phyloP scores from a whole-genome alignment of 139 green algal species.

The Marvania coccoides region DNA sequence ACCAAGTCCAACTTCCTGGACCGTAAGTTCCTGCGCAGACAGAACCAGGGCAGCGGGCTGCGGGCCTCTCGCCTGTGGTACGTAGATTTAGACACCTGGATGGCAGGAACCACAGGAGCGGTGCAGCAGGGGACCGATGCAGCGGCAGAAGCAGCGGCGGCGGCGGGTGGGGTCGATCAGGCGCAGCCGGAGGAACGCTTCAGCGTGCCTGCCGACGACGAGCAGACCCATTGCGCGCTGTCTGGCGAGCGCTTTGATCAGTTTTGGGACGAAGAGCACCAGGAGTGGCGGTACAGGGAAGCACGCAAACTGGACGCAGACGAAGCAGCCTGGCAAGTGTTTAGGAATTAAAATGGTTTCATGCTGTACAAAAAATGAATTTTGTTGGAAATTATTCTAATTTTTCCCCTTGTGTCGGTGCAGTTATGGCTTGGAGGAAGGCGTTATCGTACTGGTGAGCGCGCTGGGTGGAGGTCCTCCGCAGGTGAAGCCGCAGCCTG shows the following conservation, averaged over 20 bases:
- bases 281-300: slow-evolving; percentile 61
- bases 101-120: slow-evolving; percentile 34
- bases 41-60: slow-evolving; percentile 4
- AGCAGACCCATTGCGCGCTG: slow-evolving; percentile 42
- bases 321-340: slow-evolving; percentile 19
- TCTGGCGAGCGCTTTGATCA: slow-evolving; percentile 60
- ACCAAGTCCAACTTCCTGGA: slow-evolving; percentile 27
- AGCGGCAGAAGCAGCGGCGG: not conserved
- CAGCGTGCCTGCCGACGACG: slow-evolving; percentile 39
- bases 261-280: slow-evolving; percentile 51
- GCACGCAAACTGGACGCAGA: slow-evolving; percentile 12
- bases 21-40: slow-evolving; percentile 20
- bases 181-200: not conserved
- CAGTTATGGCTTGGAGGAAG: slow-evolving; percentile 31
- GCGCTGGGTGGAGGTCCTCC: slow-evolving; percentile 7
- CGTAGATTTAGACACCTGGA: slow-evolving; percentile 49
- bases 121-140: not conserved
- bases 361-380: not conserved
- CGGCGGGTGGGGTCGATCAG: not conserved
- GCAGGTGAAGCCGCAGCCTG: not conserved
- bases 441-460: slow-evolving; percentile 33
- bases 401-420: not conserved
- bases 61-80: slow-evolving; percentile 48
- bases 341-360: not conserved
- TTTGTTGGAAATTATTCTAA: not conserved